A percentile compares a stretch with the other conserved stretches of the same genome.
Conservation (phyloP, 805 yeast genomes). For the Metschnikowia drakensbergensis region DNA sequence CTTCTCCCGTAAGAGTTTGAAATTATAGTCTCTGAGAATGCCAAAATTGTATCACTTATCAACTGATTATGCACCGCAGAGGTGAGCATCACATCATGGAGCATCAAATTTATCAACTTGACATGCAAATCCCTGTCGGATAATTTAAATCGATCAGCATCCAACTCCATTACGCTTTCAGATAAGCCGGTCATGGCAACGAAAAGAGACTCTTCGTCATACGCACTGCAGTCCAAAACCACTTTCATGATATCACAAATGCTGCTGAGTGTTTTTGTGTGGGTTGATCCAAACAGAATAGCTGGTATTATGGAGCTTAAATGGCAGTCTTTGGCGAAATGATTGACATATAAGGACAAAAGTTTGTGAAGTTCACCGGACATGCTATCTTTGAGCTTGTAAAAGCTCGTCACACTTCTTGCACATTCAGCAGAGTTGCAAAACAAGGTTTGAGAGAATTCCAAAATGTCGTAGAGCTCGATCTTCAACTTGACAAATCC, state of each 20-base stretch:
- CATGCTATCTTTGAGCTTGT: slow-evolving; percentile 42
- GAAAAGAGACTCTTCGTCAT: slow-evolving; percentile 6
- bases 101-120: slow-evolving; percentile 47
- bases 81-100: slow-evolving; percentile 39
- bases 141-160: slow-evolving; percentile 56
- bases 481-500: slow-evolving; percentile 1
- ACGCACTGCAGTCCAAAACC: slow-evolving; percentile 10
- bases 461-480: slow-evolving; percentile 16
- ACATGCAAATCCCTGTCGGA: slow-evolving; percentile 65
- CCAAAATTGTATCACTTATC: slow-evolving; percentile 25
- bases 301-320: slow-evolving; percentile 2
- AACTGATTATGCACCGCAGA: slow-evolving; percentile 28
- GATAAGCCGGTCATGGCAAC: slow-evolving; percentile 30
- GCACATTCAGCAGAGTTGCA: slow-evolving; percentile 19
- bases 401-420: slow-evolving; percentile 31
- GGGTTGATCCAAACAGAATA: slow-evolving; percentile 21
- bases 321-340: slow-evolving; percentile 1
- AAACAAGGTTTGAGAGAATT: slow-evolving; percentile 19
- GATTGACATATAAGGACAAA: slow-evolving; percentile 13
- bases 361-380: slow-evolving; percentile 27
- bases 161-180: slow-evolving; percentile 56
- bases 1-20: slow-evolving; percentile 58
- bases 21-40: slow-evolving; percentile 44
- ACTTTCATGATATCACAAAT: slow-evolving; percentile 20
- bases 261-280: slow-evolving; percentile 24